These are phyloP conservation scores for Colletotrichum sp. DNA, from an alignment of 2,329 filamentous ascomycete species.

Conservation along the genomic window DNA sequence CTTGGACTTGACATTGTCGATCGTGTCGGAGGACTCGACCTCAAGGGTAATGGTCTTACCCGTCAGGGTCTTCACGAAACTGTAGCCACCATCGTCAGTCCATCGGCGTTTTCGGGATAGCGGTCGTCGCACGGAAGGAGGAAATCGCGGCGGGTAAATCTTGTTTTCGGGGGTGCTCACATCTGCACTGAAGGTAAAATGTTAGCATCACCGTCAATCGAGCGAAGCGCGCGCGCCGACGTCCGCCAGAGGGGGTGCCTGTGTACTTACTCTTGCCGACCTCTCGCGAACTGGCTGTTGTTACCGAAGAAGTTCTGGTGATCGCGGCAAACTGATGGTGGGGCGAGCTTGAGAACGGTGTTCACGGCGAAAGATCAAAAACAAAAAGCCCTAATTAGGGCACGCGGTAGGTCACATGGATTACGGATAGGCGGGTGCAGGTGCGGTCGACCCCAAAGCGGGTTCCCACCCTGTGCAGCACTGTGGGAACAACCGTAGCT, in stretches of 20 bases:
- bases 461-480: neutral
- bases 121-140: slow-evolving; percentile 9
- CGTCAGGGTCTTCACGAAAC: slow-evolving; percentile 99
- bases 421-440: neutral
- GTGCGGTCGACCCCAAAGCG: neutral
- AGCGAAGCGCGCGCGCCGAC: neutral
- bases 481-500: neutral
- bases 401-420: neutral
- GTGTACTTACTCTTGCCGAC: slow-evolving; percentile 63
- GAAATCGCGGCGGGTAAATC: slow-evolving; percentile 10
- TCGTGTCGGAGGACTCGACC: slow-evolving; percentile 98
- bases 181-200: slow-evolving; percentile 76
- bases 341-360: slow-evolving; percentile 19
- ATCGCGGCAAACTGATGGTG: slow-evolving; percentile 15
- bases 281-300: slow-evolving; percentile 46
- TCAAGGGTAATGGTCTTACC: slow-evolving; percentile 99
- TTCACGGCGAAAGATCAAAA: neutral
- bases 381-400: slow-evolving; percentile 21
- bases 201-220: slow-evolving; percentile 24
- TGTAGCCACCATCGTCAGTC: slow-evolving; percentile 44
- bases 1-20: slow-evolving; percentile 99
- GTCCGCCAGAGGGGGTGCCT: neutral
- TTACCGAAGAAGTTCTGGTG: slow-evolving; percentile 32
- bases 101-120: slow-evolving; percentile 19
- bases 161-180: slow-evolving; percentile 58